Conservation (phyloP, 352 stramenopile genomes). For the Globisporangium spinosum region DNA sequence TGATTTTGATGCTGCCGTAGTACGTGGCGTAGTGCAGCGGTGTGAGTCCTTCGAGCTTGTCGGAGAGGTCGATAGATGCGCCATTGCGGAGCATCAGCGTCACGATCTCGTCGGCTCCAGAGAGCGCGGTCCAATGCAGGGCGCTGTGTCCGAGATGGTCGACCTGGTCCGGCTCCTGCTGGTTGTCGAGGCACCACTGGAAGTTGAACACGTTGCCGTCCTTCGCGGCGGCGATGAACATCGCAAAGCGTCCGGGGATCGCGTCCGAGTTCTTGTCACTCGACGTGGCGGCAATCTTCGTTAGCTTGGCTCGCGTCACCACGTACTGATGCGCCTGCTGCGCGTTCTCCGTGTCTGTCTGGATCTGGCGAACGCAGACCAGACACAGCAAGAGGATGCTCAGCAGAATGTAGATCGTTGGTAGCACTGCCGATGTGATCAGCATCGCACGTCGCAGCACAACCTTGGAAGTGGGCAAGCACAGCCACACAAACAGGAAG, state of each 20-base stretch:
- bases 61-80: slow-evolving; percentile 55
- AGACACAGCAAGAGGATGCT: slow-evolving; percentile 36
- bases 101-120: slow-evolving; percentile 55
- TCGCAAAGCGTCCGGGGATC: slow-evolving; percentile 50
- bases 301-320: slow-evolving; percentile 28
- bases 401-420: slow-evolving; percentile 33
- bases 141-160: slow-evolving; percentile 61
- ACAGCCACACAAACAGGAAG: slow-evolving; percentile 52
- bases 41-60: slow-evolving; percentile 52
- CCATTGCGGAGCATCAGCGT: slow-evolving; percentile 60
- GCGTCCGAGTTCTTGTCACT: slow-evolving; percentile 22
- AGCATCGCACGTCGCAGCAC: slow-evolving; percentile 35
- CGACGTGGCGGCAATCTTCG: slow-evolving; percentile 56
- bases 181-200: slow-evolving; percentile 54
- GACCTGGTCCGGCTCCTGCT: slow-evolving; percentile 56
- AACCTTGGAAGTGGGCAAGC: slow-evolving; percentile 26
- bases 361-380: slow-evolving; percentile 52
- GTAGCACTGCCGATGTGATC: slow-evolving; percentile 40
- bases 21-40: slow-evolving; percentile 72
- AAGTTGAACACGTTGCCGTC: slow-evolving; percentile 41
- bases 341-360: slow-evolving; percentile 51
- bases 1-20: slow-evolving; percentile 75
- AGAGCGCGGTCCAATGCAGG: slow-evolving; percentile 63
- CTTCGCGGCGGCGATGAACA: slow-evolving; percentile 60
- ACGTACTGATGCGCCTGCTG: slow-evolving; percentile 57